Percentiles rank a stretch among this genome's conserved stretches.
Conservation (phyloP, 2,329 filamentous ascomycete species). For the Cladophialophora yegresii region DNA sequence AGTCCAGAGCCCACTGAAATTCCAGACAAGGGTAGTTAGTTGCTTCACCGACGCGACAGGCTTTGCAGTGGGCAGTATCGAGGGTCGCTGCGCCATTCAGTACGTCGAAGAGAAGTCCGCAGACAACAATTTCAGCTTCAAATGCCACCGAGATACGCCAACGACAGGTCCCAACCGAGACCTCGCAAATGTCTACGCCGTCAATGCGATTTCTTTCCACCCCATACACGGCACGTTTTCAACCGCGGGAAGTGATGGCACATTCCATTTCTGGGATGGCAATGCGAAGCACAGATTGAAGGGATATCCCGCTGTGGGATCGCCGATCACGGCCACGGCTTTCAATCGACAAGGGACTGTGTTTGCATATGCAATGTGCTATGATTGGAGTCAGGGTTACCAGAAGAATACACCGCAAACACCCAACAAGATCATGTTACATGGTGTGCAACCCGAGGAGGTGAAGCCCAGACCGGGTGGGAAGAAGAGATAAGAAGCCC, state of each 20-base stretch:
- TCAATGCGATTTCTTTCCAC: conserved; percentile 98
- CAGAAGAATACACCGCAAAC: conserved; percentile 71
- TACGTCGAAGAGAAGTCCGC: conserved; percentile 96
- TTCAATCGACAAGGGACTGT: conserved; percentile 85
- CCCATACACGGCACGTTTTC: conserved; percentile 97
- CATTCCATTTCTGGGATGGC: conserved; percentile 79
- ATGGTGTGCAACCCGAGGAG: conserved; percentile 69
- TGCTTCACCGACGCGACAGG: conserved; percentile 91
- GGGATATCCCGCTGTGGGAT: conserved; percentile 81
- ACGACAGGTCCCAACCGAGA: conserved; percentile 56
- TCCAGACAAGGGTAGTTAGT: conserved; percentile 93
- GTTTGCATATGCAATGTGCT: conserved; percentile 87
- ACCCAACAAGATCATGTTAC: conserved; percentile 81
- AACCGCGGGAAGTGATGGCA: conserved; percentile 91
- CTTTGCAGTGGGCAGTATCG: conserved; percentile 94
- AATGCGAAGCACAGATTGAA: conserved; percentile 85
- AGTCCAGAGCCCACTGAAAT: conserved; percentile 92
- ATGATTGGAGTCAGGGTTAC: conserved; percentile 98
- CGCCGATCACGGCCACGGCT: conserved; percentile 85
- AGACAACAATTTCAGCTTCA: conserved; percentile 95
- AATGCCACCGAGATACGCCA: conserved; percentile 87
- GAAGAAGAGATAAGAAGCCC: conserved; percentile 42
- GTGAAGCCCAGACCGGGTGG: conserved; percentile 58
- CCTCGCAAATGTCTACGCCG: conserved; percentile 84
- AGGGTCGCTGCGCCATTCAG: conserved; percentile 95